Conservation (phyloP, 1,139 yeast genomes). For the Pichia kudriavzevii region DNA sequence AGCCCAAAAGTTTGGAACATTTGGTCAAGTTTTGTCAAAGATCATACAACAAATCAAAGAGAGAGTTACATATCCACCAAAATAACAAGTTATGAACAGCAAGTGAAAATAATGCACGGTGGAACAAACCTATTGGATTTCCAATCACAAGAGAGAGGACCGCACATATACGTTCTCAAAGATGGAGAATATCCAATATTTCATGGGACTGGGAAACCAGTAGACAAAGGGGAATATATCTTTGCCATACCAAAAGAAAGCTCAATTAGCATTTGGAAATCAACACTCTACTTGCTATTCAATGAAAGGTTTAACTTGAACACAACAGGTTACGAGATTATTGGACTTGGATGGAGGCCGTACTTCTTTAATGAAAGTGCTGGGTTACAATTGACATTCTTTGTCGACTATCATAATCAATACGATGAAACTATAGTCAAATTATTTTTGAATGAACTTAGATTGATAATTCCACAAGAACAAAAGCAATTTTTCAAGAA, state of each 20-base stretch:
- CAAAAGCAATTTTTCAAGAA: slow-evolving; percentile 1
- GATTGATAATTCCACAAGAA: slow-evolving; percentile 3
- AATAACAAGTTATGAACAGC: not conserved
- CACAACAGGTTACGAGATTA: not conserved
- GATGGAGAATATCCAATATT: slow-evolving; percentile 6
- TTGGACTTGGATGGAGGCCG: slow-evolving; percentile 10
- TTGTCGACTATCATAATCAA: slow-evolving; percentile 7
- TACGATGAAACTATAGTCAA: not conserved
- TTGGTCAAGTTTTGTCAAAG: too few species aligned
- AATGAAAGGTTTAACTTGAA: slow-evolving; percentile 2
- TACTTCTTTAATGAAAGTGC: not conserved
- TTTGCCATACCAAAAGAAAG: slow-evolving; percentile 5
- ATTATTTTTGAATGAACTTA: slow-evolving; percentile 7
- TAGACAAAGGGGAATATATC: slow-evolving; percentile 10
- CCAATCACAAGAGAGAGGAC: slow-evolving; percentile 1
- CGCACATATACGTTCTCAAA: slow-evolving; percentile 4
- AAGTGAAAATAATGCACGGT: not conserved
- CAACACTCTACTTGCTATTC: slow-evolving; percentile 3
- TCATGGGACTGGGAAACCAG: slow-evolving; percentile 6
- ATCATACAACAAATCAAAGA: too few species aligned
- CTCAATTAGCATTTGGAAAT: slow-evolving; percentile 5
- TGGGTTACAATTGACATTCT: slow-evolving; percentile 10
- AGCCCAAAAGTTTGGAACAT: too few species aligned
- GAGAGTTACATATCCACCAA: not conserved
- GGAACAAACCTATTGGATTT: slow-evolving; percentile 1